Evolutionary conservation across 768 basidiomycete species (phyloP).

Genomic region (Suillus alpinus): DNA sequence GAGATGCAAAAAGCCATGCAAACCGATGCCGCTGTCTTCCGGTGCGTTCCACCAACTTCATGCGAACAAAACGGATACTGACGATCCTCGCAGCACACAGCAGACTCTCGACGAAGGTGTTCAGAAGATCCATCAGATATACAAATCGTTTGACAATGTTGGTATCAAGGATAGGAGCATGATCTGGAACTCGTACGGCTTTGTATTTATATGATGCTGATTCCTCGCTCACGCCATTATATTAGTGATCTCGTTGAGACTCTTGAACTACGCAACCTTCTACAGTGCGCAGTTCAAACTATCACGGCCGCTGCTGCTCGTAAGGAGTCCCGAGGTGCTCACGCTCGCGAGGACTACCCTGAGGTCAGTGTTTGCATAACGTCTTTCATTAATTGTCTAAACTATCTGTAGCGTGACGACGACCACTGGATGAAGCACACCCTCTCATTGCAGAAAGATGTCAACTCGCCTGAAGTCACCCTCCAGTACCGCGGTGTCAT

Average conservation of each 20-base stretch:
- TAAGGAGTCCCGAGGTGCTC: constrained; percentile 97
- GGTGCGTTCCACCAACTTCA: constrained; percentile 38
- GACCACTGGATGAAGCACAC: constrained; percentile 94
- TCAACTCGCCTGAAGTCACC: constrained; percentile 74
- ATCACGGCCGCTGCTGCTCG: constrained; percentile 90
- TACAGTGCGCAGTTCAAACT: constrained; percentile 95
- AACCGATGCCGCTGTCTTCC: constrained; percentile 95
- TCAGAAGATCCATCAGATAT: constrained; percentile 77
- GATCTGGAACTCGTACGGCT: constrained; percentile 97
- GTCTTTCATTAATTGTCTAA: constrained; percentile 3
- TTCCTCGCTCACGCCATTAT: constrained; percentile 9
- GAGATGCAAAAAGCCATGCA: constrained; percentile 99
- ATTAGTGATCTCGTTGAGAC: constrained; percentile 93
- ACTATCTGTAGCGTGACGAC: constrained; percentile 76
- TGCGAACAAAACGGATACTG: constrained; percentile 4
- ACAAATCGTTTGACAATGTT: constrained; percentile 85
- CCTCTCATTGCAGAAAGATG: constrained; percentile 86
- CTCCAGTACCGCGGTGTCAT: constrained; percentile 90
- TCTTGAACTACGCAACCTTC: constrained; percentile 91
- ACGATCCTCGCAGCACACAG: constrained; percentile 61
- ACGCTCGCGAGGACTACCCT: constrained; percentile 97
- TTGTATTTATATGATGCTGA: not conserved
- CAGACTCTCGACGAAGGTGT: constrained; percentile 90
- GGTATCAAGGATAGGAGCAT: constrained; percentile 97
- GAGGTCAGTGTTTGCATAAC: constrained; percentile 51